Evolutionary conservation across 2,329 filamentous ascomycete genomes (phyloP).

Genomic region (Chaetomium olivaceum): DNA sequence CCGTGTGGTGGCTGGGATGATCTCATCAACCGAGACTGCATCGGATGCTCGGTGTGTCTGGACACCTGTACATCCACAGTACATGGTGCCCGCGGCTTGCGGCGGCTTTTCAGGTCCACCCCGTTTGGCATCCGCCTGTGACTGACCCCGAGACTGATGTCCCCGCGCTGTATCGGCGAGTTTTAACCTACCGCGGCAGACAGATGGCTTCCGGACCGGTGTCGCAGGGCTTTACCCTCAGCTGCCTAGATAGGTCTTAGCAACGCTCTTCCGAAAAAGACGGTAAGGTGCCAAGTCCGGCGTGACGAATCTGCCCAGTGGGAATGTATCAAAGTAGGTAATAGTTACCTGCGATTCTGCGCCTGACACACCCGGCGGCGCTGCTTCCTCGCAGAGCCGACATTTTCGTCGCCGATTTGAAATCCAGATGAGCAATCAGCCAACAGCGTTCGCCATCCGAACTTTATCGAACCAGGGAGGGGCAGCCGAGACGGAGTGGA

Average conservation of each 20-base stretch:
- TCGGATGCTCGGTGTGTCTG: not conserved
- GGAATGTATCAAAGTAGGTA: slow-evolving; percentile 8
- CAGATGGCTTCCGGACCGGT: slow-evolving; percentile 12
- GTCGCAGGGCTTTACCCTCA: slow-evolving; percentile 14
- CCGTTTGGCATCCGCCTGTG: not conserved
- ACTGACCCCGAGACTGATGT: not conserved
- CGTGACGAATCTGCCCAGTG: slow-evolving; percentile 15
- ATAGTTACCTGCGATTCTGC: slow-evolving; percentile 6
- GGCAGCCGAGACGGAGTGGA: not conserved
- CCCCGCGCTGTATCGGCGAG: not conserved
- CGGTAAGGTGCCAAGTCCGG: slow-evolving; percentile 15
- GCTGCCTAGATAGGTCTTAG: slow-evolving; percentile 10
- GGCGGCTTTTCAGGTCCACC: slow-evolving; percentile 9
- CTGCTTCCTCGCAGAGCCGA: not conserved
- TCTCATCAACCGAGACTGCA: slow-evolving; percentile 7
- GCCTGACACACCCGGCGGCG: slow-evolving; percentile 6
- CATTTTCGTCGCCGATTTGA: slow-evolving; percentile 18
- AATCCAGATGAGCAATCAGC: slow-evolving; percentile 25
- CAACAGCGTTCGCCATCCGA: slow-evolving; percentile 17
- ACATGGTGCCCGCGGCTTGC: slow-evolving; percentile 14
- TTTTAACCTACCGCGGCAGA: not conserved
- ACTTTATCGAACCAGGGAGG: slow-evolving; percentile 12
- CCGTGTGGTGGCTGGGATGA: slow-evolving; percentile 4
- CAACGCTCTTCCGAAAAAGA: slow-evolving; percentile 15
- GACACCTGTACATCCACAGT: not conserved